These are phyloP conservation scores for Penicillium expansum DNA, from an alignment of 2,329 filamentous ascomycete genomes.

Conservation along the genomic window DNA sequence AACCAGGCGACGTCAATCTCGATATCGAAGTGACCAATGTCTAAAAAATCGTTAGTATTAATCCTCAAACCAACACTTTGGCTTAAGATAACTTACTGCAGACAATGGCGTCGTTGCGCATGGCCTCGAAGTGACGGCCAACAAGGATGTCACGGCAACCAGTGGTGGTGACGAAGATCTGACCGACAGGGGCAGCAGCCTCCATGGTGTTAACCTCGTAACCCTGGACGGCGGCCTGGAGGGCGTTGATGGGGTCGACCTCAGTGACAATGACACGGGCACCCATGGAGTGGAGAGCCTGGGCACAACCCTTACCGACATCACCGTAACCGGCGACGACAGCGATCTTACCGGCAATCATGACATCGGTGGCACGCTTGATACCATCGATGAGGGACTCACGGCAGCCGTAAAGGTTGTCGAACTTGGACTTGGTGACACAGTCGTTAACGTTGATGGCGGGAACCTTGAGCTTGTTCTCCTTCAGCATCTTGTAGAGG, in stretches of 20 bases:
- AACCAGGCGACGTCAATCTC: slow-evolving; percentile 99
- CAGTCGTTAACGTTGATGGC: slow-evolving; percentile 99
- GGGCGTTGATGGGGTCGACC: slow-evolving; percentile 98
- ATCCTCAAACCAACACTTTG: too few species aligned
- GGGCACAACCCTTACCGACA: slow-evolving; percentile 97
- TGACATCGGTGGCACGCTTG: slow-evolving; percentile 99
- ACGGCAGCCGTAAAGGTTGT: slow-evolving; percentile 99
- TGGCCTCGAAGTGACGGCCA: slow-evolving; percentile 86
- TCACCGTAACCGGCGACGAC: slow-evolving; percentile 98
- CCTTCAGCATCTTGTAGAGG: slow-evolving; percentile 97
- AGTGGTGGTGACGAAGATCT: slow-evolving; percentile 99
- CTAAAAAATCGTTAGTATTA: not conserved
- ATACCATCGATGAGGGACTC: slow-evolving; percentile 99
- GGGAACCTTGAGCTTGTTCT: slow-evolving; percentile 82
- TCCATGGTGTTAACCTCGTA: slow-evolving; percentile 98
- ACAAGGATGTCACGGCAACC: slow-evolving; percentile 97
- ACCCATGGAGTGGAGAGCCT: slow-evolving; percentile 95
- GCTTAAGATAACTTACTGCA: slow-evolving; percentile 59
- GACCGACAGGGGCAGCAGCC: slow-evolving; percentile 80
- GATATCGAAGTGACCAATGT: slow-evolving; percentile 99
- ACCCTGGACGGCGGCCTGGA: slow-evolving; percentile 95
- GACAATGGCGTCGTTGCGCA: slow-evolving; percentile 97
- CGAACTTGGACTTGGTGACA: slow-evolving; percentile 99
- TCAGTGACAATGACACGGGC: slow-evolving; percentile 95
- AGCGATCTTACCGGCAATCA: slow-evolving; percentile 98